Evolutionary conservation across 805 yeast species (phyloP), one percentile per base, ranked within the genome.

Genomic region (Huiozyma naganishii): DNA sequence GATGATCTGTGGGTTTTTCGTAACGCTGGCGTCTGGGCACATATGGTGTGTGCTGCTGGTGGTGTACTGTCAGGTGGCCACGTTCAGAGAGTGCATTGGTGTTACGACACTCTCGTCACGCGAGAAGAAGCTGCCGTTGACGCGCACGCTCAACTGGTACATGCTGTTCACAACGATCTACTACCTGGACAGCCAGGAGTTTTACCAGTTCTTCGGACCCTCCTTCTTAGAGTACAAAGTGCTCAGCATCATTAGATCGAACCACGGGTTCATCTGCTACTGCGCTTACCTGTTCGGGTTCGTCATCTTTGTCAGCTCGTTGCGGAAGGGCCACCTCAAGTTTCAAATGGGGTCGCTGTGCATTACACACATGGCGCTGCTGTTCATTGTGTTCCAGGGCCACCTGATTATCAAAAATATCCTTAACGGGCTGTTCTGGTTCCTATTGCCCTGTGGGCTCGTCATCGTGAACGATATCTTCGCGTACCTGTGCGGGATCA

Each of bases 401-500:
- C 95, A 92, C 65, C 78, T 89, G 62, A 84, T 92, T 54, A 88
- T 86, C 53, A 84, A 80, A 57, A 92, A 92, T 64, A 83, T 90
- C 45, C 72, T 89, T 54, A 83, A 79, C 51, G 98, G 98, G 10
- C 69, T 92, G 61, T 82, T 88, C 58, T 92, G 98, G 98, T 86
- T 92, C 65, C 68, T 92, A 47, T 71, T 92, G 42, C 98, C 98
- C 6, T 88, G 86, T 48, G 81, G 92, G 2, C 71, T 90, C 56
- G 98, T 92, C 41, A 86, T 92, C 52, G 83, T 86, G 44, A 92
- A 92, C 62, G 98, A 92, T 61, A 88, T 90, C 43, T 89, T 87
- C 72, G 98, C 98, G 27, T 92, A 92, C 61, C 70, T 92, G 40
- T 92, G 97, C 67, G 98, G 98, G 39, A 92, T 92, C 52, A 85